A percentile compares a stretch with the other conserved stretches of the same genome.
Evolutionary conservation across 495 filamentous ascomycete genomes (phyloP).

Genomic region (Xylaria palmicola): DNA sequence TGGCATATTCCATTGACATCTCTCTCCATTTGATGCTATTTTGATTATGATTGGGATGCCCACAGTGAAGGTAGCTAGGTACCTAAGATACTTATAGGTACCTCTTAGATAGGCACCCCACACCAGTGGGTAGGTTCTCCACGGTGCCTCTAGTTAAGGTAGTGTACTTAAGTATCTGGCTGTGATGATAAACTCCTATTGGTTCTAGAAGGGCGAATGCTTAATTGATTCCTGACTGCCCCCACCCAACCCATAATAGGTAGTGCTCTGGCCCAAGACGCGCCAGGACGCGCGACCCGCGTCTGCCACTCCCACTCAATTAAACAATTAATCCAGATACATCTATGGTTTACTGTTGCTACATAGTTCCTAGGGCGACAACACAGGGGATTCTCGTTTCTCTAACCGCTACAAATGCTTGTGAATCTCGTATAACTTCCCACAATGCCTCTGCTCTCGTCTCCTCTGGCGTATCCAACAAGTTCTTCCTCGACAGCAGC

Average conservation of each 20-base stretch:
- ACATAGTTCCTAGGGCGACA: neutral
- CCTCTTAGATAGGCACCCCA: too few relatives aligned
- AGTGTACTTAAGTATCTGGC: too few relatives aligned
- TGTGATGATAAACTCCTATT: too few relatives aligned
- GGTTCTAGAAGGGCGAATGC: too few relatives aligned
- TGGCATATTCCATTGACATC: too few relatives aligned
- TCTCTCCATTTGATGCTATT: too few relatives aligned
- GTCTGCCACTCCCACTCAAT: slow-evolving; percentile 12
- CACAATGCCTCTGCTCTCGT: slow-evolving; percentile 64
- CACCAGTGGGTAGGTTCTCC: too few relatives aligned
- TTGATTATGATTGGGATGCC: too few relatives aligned
- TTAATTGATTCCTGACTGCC: too few relatives aligned
- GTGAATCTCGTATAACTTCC: neutral
- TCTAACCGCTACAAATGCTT: neutral
- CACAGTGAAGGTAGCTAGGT: too few relatives aligned
- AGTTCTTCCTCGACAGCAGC: slow-evolving; percentile 51
- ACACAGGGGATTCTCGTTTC: neutral
- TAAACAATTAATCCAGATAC: slow-evolving; percentile 1
- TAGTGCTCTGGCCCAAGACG: neutral
- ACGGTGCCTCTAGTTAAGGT: too few relatives aligned
- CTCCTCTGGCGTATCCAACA: slow-evolving; percentile 57
- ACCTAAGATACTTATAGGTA: too few relatives aligned
- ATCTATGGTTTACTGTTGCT: neutral
- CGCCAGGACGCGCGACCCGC: slow-evolving; percentile 10
- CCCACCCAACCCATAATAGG: neutral